Evolutionary conservation across 768 basidiomycete species (phyloP).

Genomic region (Cyclocybe aegerita): DNA sequence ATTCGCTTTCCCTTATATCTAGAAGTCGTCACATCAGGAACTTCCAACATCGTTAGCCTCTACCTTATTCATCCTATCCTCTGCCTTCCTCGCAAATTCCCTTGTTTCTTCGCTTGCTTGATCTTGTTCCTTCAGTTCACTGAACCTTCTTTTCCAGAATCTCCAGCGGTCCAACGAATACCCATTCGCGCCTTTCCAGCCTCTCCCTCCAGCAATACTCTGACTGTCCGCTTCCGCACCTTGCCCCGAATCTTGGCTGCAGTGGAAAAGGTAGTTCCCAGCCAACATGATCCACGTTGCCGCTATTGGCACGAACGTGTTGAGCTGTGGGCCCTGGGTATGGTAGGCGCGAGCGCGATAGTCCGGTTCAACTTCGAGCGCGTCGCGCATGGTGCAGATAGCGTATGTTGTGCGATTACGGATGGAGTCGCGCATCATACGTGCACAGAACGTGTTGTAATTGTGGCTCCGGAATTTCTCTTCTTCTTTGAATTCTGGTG

Average conservation of each 20-base stretch:
- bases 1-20: too few species aligned
- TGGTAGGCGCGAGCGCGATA: background rate
- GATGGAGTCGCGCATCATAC: too few species aligned
- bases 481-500: too few species aligned
- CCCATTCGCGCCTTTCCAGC: background rate
- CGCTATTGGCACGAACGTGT: background rate
- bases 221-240: background rate
- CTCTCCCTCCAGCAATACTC: background rate
- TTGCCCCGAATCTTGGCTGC: background rate
- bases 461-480: too few species aligned
- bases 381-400: background rate
- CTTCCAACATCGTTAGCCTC: too few species aligned
- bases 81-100: too few species aligned
- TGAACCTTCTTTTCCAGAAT: background rate
- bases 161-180: conserved; percentile 2
- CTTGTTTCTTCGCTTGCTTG: background rate
- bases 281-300: background rate
- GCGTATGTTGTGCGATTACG: too few species aligned
- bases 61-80: too few species aligned
- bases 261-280: background rate
- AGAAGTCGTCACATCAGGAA: too few species aligned
- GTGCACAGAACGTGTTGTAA: too few species aligned
- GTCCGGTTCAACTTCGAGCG: background rate
- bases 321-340: background rate
- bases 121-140: background rate